These are phyloP conservation scores for Fusarium sp. DNA, from an alignment of 2,329 filamentous ascomycete genomes.

Conservation along the genomic window DNA sequence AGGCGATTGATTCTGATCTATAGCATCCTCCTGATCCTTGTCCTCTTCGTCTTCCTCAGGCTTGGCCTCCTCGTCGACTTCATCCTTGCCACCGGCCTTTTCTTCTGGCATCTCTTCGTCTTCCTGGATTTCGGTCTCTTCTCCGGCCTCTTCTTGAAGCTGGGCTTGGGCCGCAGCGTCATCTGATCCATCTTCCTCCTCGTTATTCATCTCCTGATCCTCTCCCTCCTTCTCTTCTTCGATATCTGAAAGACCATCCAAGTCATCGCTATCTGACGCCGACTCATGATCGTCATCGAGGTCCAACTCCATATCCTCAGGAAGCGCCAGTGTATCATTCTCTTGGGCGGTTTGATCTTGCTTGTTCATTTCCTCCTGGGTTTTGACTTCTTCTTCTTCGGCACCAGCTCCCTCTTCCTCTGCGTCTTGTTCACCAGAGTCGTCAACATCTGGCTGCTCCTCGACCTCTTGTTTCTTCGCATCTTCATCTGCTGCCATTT, in stretches of 20 bases:
- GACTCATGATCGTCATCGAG: conserved; percentile 75
- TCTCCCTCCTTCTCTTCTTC: conserved; percentile 55
- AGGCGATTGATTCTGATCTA: conserved; percentile 47
- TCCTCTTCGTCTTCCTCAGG: conserved; percentile 60
- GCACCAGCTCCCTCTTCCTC: conserved; percentile 72
- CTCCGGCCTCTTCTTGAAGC: conserved; percentile 48
- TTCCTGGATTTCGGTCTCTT: conserved; percentile 65
- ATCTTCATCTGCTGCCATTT: conserved; percentile 66
- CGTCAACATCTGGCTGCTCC: conserved; percentile 53
- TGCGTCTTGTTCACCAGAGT: conserved; percentile 51
- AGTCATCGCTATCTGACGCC: conserved; percentile 61
- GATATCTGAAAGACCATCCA: conserved; percentile 65
- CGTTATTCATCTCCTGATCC: conserved; percentile 50
- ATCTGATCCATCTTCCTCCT: conserved; percentile 48
- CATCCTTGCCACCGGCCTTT: conserved; percentile 47
- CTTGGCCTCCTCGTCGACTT: conserved; percentile 56
- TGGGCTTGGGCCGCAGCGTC: conserved; percentile 50
- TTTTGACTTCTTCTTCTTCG: conserved; percentile 63
- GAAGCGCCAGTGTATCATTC: conserved; percentile 81
- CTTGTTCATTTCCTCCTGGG: conserved; percentile 64
- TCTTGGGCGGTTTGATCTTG: conserved; percentile 82
- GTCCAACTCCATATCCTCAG: conserved; percentile 87
- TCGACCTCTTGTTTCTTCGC: conserved; percentile 57
- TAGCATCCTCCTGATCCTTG: conserved; percentile 62
- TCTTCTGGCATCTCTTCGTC: conserved; percentile 63